phyloP scores from a whole-genome alignment of 169 alveolate genomes.

The Cyclospora cayetanensis region DNA sequence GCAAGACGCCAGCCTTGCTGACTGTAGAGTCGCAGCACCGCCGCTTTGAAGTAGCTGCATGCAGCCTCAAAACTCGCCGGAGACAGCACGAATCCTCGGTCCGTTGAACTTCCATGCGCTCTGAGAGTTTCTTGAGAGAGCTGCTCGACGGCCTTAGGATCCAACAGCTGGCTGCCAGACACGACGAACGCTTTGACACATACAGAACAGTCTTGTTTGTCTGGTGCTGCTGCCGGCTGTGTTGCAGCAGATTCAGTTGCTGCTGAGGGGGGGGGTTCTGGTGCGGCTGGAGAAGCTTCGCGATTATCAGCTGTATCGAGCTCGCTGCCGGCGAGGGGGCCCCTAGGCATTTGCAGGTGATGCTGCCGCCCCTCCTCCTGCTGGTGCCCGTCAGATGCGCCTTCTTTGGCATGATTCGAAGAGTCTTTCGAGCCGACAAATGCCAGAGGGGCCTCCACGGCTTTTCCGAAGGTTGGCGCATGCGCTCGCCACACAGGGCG shows the following conservation, averaged over 20 bases:
- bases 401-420: background rate
- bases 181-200: background rate
- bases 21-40: background rate
- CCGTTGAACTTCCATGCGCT: background rate
- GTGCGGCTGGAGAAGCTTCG: too few species aligned
- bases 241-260: background rate
- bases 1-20: background rate
- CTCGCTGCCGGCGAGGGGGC: too few species aligned
- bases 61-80: background rate
- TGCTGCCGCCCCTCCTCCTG: background rate
- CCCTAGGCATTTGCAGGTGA: too few species aligned
- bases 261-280: background rate
- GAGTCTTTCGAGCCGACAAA: too few species aligned
- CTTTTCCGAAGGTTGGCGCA: too few species aligned
- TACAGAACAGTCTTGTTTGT: too few species aligned
- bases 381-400: background rate
- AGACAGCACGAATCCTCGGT: background rate
- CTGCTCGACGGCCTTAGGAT: background rate
- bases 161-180: background rate
- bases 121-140: background rate
- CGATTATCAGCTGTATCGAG: too few species aligned
- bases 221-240: background rate
- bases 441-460: background rate
- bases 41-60: background rate
- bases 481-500: too few species aligned